phyloP scores from a whole-genome alignment of 2,329 filamentous ascomycete species.

The Raffaelea deltoideospora region DNA sequence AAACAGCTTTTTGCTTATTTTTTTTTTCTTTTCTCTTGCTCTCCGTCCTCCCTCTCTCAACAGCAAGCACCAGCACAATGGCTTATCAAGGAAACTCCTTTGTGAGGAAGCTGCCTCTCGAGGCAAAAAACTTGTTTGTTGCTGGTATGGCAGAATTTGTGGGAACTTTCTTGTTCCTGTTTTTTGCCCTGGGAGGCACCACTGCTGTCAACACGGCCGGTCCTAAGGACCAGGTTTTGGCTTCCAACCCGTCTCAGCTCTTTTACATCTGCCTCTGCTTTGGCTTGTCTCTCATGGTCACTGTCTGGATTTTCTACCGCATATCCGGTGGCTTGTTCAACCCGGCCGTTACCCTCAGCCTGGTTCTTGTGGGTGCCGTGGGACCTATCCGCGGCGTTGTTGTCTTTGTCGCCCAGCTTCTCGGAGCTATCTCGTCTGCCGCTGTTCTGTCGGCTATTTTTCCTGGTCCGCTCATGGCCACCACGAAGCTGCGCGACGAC shows the following conservation, averaged over 20 bases:
- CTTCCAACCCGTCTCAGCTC: conserved; percentile 19
- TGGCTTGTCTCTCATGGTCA: conserved; percentile 33
- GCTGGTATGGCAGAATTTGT: conserved; percentile 34
- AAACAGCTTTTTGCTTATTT: no score
- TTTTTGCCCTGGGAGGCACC: conserved; percentile 18
- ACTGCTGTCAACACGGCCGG: conserved; percentile 14
- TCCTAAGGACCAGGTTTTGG: conserved; percentile 6
- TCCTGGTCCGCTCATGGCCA: conserved; percentile 37
- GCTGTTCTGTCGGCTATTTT: conserved; percentile 41
- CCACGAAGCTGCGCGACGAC: conserved; percentile 37
- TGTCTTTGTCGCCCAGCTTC: conserved; percentile 40
- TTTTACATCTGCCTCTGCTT: conserved; percentile 36
- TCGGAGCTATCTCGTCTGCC: conserved; percentile 43
- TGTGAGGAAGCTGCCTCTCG: conserved; percentile 5
- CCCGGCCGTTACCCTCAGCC: conserved; percentile 36
- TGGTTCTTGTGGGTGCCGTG: conserved; percentile 43
- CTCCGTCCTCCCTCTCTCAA: neutral
- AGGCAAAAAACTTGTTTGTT: conserved; percentile 19
- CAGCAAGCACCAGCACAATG: conserved; percentile 1
- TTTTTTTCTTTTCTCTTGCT: neutral
- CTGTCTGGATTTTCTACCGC: conserved; percentile 42
- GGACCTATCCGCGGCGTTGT: conserved; percentile 33
- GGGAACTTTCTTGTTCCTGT: conserved; percentile 38
- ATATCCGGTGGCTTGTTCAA: conserved; percentile 37
- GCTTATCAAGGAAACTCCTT: neutral